A percentile compares a stretch with the other conserved stretches of the same genome.
phyloP scores from a whole-genome alignment of 192 early-diverging fungal genomes.

The Ambispora gerdemannii region DNA sequence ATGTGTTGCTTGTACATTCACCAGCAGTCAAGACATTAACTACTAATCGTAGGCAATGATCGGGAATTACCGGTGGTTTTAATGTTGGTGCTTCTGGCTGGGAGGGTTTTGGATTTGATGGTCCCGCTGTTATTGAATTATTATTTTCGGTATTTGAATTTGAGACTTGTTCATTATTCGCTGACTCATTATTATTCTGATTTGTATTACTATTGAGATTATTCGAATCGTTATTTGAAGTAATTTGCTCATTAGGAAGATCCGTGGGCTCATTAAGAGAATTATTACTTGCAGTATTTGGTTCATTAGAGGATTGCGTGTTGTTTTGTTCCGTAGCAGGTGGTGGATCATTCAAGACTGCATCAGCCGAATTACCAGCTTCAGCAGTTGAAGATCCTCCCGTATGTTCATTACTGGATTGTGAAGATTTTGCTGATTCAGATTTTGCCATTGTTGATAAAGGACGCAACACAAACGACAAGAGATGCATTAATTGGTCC shows the following conservation, averaged over 20 bases:
- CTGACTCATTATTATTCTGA: neutral
- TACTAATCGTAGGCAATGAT: conserved; percentile 74
- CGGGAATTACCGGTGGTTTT: conserved; percentile 78
- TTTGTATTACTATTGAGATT: neutral
- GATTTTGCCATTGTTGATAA: conserved; percentile 63
- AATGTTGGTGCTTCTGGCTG: conserved; percentile 42
- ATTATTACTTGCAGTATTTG: neutral
- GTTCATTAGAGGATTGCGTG: neutral
- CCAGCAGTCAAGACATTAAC: conserved; percentile 88
- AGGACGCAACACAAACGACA: conserved; percentile 76
- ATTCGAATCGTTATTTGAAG: neutral
- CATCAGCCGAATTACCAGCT: neutral
- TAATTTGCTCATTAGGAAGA: neutral
- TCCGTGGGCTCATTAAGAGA: neutral
- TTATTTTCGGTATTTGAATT: conserved; percentile 5
- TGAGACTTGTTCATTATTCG: conserved; percentile 3
- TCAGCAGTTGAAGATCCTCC: neutral
- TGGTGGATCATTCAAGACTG: neutral
- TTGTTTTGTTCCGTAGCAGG: neutral
- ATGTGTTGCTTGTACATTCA: conserved; percentile 89
- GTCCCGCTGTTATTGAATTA: conserved; percentile 22
- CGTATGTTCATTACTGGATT: neutral
- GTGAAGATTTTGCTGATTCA: conserved; percentile 13
- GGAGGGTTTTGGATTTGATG: conserved; percentile 26
- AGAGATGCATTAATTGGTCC: conserved; percentile 84